Evolutionary conservation across 106 monocot species (phyloP).

Genomic region (Agapanthus africanus): DNA sequence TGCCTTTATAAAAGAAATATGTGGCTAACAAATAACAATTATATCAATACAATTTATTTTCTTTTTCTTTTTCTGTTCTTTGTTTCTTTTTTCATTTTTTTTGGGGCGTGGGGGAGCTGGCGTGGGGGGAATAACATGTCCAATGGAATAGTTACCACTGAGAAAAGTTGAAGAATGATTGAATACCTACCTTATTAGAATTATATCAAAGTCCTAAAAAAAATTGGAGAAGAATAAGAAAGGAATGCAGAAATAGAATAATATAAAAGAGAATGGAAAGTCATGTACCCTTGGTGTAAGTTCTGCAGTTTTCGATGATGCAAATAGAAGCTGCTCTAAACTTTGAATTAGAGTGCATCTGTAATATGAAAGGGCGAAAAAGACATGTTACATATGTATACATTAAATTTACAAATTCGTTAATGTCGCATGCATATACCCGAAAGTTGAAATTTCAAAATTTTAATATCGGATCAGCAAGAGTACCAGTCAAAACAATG

Average conservation of each 20-base stretch:
- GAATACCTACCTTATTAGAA: neutral
- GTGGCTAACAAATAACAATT: neutral
- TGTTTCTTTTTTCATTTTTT: too few relatives aligned
- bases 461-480: too few relatives aligned
- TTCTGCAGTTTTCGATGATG: constrained; percentile 60
- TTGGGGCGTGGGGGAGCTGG: too few relatives aligned
- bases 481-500: too few relatives aligned
- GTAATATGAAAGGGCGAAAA: neutral
- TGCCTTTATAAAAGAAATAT: neutral
- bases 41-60: neutral
- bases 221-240: neutral
- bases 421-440: neutral
- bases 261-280: neutral
- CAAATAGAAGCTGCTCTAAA: constrained; percentile 81
- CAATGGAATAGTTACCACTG: neutral
- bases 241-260: neutral
- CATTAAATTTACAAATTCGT: neutral
- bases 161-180: neutral
- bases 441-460: too few relatives aligned
- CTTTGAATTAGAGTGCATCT: constrained; percentile 89
- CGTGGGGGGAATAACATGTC: too few relatives aligned
- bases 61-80: too few relatives aligned
- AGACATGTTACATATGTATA: neutral
- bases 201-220: neutral
- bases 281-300: constrained; percentile 77